Conservation (phyloP, 371 early-diverging fungal species). For the Mortierella sp. region DNA sequence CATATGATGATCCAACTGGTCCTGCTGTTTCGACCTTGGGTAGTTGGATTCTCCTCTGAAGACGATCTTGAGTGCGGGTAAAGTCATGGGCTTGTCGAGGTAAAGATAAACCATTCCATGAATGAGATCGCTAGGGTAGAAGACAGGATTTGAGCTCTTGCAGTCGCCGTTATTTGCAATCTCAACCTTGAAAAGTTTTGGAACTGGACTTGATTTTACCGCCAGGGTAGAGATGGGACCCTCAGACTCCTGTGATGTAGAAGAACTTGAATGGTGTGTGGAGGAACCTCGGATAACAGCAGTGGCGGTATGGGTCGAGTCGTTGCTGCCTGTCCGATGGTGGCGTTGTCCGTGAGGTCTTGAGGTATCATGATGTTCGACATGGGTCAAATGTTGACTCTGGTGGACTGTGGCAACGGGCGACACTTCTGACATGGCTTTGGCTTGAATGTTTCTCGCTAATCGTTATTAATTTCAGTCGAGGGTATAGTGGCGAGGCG, state of each 20-base stretch:
- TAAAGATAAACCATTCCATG: conserved; percentile 54
- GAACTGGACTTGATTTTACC: conserved; percentile 41
- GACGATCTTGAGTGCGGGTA: conserved; percentile 57
- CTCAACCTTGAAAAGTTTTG: conserved; percentile 53
- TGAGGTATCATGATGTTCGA: neutral
- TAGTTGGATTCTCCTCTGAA: conserved; percentile 56
- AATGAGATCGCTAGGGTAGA: conserved; percentile 52
- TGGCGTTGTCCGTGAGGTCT: conserved; percentile 2
- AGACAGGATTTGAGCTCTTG: conserved; percentile 48
- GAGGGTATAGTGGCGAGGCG: neutral
- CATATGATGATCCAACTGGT: conserved; percentile 56
- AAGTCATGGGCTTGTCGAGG: conserved; percentile 54
- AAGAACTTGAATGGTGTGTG: neutral
- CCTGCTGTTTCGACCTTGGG: conserved; percentile 55
- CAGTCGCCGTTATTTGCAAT: conserved; percentile 49
- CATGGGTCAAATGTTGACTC: neutral
- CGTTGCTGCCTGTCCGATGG: conserved; percentile 12
- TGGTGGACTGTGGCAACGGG: conserved; percentile 16
- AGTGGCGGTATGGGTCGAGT: conserved; percentile 6
- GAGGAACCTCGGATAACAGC: neutral
- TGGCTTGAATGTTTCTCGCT: neutral
- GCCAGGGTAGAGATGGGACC: conserved; percentile 14
- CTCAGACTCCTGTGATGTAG: neutral
- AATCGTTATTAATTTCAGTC: conserved; percentile 8
- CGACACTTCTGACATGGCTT: neutral